Evolutionary conservation across 148 eudicot species (phyloP), one percentile per base, ranked within the genome.

Genomic region (Beta vulgaris): DNA sequence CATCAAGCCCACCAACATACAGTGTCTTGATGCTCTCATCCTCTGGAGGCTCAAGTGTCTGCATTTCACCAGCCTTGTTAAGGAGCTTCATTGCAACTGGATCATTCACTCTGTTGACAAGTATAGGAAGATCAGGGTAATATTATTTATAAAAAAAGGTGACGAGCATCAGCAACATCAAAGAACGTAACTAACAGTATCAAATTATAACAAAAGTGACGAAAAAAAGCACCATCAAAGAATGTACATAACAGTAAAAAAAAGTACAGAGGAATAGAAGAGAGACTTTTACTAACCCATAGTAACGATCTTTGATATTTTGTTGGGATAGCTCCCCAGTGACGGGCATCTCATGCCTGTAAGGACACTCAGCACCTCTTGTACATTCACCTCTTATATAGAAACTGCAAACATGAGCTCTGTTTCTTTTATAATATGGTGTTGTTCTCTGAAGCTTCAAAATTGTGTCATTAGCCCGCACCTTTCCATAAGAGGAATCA

Each of bases 331-430:
- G 78, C 80, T 95, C 99, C 23, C 97, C 97, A 29, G 90, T 88
- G 61, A 83, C 97, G 15, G 99, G 99, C 99, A 92, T 95, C 88
- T 95, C 99, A 67, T 95, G 99, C 78, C 99, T 78, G 82, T 89
- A 95, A 69, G 99, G 97, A 82, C 99, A 95, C 84, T 95, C 99
- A 68, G 92, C 91, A 29, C 99, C 99, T 92, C 99, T 95, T 15
- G 97, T 95, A 81, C 99, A 95, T 80, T 95, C 93, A 57, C 99
- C 99, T 75, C 99, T 85, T 2, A 89, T 78, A 63, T 55, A 95
- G 81, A 95, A 95, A 77, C 99, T 95, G 86, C 99, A 95, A 53
- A 95, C 88, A 78, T 95, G 97, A 36, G 99, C 99, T 77, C 96
- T 77, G 70, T 95, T 95, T 87, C 99, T 90, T 91, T 95, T 90